Conservation (phyloP, 2,329 filamentous ascomycete species). For the Atkinsonella hypoxylon region DNA sequence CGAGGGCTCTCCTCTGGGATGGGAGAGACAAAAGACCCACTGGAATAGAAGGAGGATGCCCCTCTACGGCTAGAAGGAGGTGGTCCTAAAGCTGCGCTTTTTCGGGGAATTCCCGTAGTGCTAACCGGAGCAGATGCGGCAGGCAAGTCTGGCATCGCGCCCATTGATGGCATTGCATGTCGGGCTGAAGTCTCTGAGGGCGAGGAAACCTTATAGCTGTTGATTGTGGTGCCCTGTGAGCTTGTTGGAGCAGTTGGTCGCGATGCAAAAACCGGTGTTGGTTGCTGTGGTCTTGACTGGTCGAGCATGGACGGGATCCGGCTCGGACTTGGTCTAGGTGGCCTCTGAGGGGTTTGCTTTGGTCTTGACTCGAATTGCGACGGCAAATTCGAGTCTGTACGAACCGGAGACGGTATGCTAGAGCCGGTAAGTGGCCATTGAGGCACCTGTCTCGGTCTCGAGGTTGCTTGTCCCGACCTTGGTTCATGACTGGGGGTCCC, state of each 20-base stretch:
- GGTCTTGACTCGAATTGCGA: constrained; percentile 38
- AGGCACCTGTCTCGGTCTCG: constrained; percentile 38
- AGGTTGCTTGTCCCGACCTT: constrained; percentile 25
- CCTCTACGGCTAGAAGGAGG: constrained; percentile 49
- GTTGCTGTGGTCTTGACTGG: constrained; percentile 41
- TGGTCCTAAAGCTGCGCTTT: constrained; percentile 44
- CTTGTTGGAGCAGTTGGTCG: constrained; percentile 21
- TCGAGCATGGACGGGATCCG: constrained; percentile 47
- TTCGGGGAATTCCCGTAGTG: constrained; percentile 23
- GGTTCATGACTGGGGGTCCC: constrained; percentile 14
- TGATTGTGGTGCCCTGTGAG: constrained; percentile 16
- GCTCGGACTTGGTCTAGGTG: constrained; percentile 47
- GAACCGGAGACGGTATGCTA: constrained; percentile 20
- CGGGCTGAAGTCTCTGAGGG: constrained; percentile 36
- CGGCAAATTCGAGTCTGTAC: constrained; percentile 29
- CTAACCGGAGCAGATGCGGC: constrained; percentile 22
- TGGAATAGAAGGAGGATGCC: constrained; percentile 53
- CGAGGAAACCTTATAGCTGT: constrained; percentile 28
- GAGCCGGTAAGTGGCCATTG: constrained; percentile 42
- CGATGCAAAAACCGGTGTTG: constrained; percentile 36
- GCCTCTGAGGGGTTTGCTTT: constrained; percentile 40
- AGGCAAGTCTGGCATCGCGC: constrained; percentile 48
- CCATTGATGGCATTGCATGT: constrained; percentile 41
- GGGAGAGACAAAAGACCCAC: constrained; percentile 56
- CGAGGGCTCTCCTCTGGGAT: constrained; percentile 60